These are phyloP conservation scores for Edhazardia aedis DNA, from an alignment of 371 early-diverging fungal species.

Conservation along the genomic window DNA sequence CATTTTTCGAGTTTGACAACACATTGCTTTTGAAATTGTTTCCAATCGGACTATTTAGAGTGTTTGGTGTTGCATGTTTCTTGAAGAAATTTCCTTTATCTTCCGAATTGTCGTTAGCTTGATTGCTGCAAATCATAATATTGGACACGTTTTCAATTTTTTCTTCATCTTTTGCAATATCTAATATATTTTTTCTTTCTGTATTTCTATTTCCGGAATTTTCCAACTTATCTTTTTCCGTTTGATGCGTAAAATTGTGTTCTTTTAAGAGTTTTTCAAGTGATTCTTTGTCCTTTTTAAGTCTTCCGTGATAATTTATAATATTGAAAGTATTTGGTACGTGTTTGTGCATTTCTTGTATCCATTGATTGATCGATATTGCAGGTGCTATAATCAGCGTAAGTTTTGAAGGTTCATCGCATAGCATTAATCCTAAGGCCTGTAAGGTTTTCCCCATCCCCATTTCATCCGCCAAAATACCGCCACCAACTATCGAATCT, in stretches of 20 bases:
- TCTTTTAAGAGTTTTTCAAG: too few species aligned
- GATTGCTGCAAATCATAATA: constrained; percentile 27
- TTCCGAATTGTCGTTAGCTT: too few species aligned
- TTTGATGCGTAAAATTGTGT: too few species aligned
- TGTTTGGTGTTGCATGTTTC: constrained; percentile 14
- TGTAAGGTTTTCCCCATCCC: constrained; percentile 48
- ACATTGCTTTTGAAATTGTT: too few species aligned
- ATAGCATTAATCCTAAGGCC: constrained; percentile 18
- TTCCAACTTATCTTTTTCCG: too few species aligned
- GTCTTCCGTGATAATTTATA: background rate
- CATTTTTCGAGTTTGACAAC: too few species aligned
- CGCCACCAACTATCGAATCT: background rate
- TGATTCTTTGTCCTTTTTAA: background rate
- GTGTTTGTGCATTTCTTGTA: constrained; percentile 5
- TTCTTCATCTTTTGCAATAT: too few species aligned
- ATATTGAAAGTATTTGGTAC: background rate
- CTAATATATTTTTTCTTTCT: too few species aligned
- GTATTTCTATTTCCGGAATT: too few species aligned
- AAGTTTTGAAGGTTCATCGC: background rate
- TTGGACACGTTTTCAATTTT: constrained; percentile 17
- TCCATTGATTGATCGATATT: constrained; percentile 4
- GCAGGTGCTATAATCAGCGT: constrained; percentile 7
- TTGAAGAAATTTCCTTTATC: too few species aligned
- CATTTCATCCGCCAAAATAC: constrained; percentile 46
- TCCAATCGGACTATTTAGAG: too few species aligned